Percentiles rank a stretch among this genome's conserved stretches.
phyloP scores from a whole-genome alignment of 2,329 filamentous ascomycete genomes.

The Dactylellina drechsleri region DNA sequence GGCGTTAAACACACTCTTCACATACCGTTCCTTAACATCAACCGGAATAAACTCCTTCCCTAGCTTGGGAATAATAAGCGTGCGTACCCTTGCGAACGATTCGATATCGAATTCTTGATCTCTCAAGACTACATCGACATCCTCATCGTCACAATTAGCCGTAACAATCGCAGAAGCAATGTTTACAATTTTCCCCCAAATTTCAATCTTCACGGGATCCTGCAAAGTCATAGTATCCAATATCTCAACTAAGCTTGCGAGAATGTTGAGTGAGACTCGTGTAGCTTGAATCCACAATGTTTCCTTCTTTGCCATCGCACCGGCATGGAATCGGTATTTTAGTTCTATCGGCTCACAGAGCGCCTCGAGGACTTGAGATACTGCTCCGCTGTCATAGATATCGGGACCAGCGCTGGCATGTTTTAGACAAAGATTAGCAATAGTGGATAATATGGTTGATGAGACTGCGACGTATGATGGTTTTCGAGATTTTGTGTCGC shows the following conservation, averaged over 20 bases:
- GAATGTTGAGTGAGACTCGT: slow-evolving; percentile 73
- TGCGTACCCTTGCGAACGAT: slow-evolving; percentile 75
- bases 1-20: slow-evolving; percentile 74
- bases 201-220: slow-evolving; percentile 65
- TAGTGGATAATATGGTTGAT: slow-evolving; percentile 78
- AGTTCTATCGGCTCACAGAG: slow-evolving; percentile 76
- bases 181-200: slow-evolving; percentile 77
- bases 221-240: slow-evolving; percentile 65
- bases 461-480: slow-evolving; percentile 91
- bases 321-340: slow-evolving; percentile 79
- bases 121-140: slow-evolving; percentile 63
- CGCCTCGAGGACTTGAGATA: slow-evolving; percentile 73
- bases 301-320: slow-evolving; percentile 67
- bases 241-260: slow-evolving; percentile 73
- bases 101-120: slow-evolving; percentile 85
- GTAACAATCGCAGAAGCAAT: slow-evolving; percentile 76
- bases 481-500: slow-evolving; percentile 62
- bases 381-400: slow-evolving; percentile 75
- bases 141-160: slow-evolving; percentile 69
- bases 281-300: slow-evolving; percentile 84
- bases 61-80: slow-evolving; percentile 78
- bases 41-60: slow-evolving; percentile 74
- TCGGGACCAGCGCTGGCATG: slow-evolving; percentile 71
- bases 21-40: slow-evolving; percentile 74
- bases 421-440: slow-evolving; percentile 70